Evolutionary conservation across 2,329 filamentous ascomycete genomes (phyloP).

Genomic region (Beauveria sp.): DNA sequence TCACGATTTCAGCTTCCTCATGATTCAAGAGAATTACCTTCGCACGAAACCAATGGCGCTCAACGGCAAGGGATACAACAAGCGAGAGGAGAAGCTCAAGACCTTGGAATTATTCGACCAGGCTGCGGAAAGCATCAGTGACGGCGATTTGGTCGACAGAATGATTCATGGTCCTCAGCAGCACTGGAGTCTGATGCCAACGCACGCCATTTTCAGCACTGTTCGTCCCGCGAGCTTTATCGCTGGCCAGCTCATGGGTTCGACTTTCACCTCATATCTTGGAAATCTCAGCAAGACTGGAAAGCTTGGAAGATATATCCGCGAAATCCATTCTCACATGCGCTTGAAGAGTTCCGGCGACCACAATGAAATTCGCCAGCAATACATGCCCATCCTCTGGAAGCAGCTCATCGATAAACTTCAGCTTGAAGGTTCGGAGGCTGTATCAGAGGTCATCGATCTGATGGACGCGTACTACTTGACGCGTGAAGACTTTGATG

Average conservation of each 20-base stretch:
- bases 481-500: slow-evolving; percentile 90
- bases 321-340: slow-evolving; percentile 97
- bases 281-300: slow-evolving; percentile 87
- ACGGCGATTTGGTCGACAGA: slow-evolving; percentile 88
- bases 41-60: slow-evolving; percentile 67
- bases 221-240: slow-evolving; percentile 85
- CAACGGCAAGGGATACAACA: slow-evolving; percentile 45
- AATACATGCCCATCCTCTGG: slow-evolving; percentile 88
- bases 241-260: slow-evolving; percentile 66
- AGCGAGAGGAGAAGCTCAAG: slow-evolving; percentile 68
- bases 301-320: slow-evolving; percentile 71
- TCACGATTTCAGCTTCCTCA: slow-evolving; percentile 92
- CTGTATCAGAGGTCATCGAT: slow-evolving; percentile 75
- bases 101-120: slow-evolving; percentile 78
- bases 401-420: slow-evolving; percentile 68
- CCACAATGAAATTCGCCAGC: slow-evolving; percentile 86
- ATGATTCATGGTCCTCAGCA: slow-evolving; percentile 99
- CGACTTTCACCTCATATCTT: slow-evolving; percentile 83
- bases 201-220: slow-evolving; percentile 91
- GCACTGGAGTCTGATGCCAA: slow-evolving; percentile 97
- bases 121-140: slow-evolving; percentile 92
- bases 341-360: slow-evolving; percentile 84
- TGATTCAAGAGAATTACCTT: slow-evolving; percentile 98
- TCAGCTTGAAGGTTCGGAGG: slow-evolving; percentile 71
- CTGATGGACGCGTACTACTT: slow-evolving; percentile 97